phyloP scores from a whole-genome alignment of 2,329 filamentous ascomycete species.

The Neocatenulostroma microsporum region DNA sequence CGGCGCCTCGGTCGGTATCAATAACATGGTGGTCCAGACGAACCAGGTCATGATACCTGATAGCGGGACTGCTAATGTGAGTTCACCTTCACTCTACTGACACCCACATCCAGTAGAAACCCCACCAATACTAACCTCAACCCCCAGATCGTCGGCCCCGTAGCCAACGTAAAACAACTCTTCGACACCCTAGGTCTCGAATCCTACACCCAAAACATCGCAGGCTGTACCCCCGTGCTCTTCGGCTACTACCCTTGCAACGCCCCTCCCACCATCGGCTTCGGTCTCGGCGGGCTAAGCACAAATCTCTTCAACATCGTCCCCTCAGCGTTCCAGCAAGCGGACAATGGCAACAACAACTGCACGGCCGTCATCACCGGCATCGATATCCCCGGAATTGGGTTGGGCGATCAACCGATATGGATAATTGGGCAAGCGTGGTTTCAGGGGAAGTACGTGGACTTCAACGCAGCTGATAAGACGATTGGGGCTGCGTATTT shows the following conservation, averaged over 20 bases:
- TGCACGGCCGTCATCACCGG: constrained; percentile 6
- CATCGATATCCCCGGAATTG: neutral
- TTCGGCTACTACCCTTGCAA: constrained; percentile 9
- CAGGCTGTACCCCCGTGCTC: constrained; percentile 3
- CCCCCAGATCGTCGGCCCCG: constrained; percentile 4
- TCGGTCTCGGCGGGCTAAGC: neutral
- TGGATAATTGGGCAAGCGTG: constrained; percentile 9
- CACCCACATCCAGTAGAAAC: no score
- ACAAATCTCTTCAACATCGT: constrained; percentile 5
- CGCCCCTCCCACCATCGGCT: constrained; percentile 4
- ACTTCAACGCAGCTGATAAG: constrained; percentile 1
- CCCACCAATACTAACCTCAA: no score
- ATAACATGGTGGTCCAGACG: neutral
- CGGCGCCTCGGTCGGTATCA: neutral
- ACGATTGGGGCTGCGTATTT: neutral
- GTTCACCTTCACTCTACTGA: no score
- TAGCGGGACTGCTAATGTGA: constrained; percentile 1
- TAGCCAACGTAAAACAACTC: neutral
- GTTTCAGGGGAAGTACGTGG: constrained; percentile 10
- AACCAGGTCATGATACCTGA: neutral
- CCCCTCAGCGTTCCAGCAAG: constrained; percentile 5
- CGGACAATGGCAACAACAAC: constrained; percentile 8
- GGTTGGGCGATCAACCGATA: neutral
- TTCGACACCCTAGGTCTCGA: constrained; percentile 4
- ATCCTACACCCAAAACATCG: neutral